phyloP scores from a whole-genome alignment of 192 early-diverging fungal species.

The Coemansia sp. region DNA sequence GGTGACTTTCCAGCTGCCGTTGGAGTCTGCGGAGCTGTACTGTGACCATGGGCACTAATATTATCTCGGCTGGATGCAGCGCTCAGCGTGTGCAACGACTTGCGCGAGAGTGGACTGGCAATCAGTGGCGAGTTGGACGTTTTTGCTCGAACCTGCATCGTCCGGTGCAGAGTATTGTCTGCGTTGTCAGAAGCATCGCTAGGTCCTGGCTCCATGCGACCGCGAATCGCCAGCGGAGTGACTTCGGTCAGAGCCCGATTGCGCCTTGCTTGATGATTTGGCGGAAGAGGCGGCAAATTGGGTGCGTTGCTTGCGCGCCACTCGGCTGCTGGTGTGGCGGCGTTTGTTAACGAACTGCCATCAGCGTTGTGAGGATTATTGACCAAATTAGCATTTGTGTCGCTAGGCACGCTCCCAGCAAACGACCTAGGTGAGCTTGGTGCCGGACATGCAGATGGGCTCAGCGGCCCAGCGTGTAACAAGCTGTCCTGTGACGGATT shows the following conservation, averaged over 20 bases:
- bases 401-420: not conserved
- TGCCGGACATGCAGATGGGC: slow-evolving; percentile 23
- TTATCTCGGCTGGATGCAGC: slow-evolving; percentile 19
- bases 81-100: slow-evolving; percentile 35
- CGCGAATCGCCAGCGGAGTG: slow-evolving; percentile 28
- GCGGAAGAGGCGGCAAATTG: slow-evolving; percentile 21
- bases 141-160: slow-evolving; percentile 24
- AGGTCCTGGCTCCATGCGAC: slow-evolving; percentile 12
- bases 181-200: slow-evolving; percentile 1
- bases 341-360: not conserved
- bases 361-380: not conserved
- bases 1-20: slow-evolving; percentile 7
- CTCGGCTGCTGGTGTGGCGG: slow-evolving; percentile 12
- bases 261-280: slow-evolving; percentile 32
- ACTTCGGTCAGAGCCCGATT: slow-evolving; percentile 45
- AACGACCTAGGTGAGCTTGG: slow-evolving; percentile 7
- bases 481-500: slow-evolving; percentile 52
- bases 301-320: slow-evolving; percentile 20
- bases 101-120: slow-evolving; percentile 50
- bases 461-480: slow-evolving; percentile 15
- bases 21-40: slow-evolving; percentile 1
- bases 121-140: slow-evolving; percentile 34
- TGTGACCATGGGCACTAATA: not conserved
- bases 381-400: not conserved
- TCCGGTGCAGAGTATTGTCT: slow-evolving; percentile 7